Evolutionary conservation across 1,284 basidiomycete species (phyloP), one percentile per base, ranked within the genome.

Genomic region (Prillingera fragicola): DNA sequence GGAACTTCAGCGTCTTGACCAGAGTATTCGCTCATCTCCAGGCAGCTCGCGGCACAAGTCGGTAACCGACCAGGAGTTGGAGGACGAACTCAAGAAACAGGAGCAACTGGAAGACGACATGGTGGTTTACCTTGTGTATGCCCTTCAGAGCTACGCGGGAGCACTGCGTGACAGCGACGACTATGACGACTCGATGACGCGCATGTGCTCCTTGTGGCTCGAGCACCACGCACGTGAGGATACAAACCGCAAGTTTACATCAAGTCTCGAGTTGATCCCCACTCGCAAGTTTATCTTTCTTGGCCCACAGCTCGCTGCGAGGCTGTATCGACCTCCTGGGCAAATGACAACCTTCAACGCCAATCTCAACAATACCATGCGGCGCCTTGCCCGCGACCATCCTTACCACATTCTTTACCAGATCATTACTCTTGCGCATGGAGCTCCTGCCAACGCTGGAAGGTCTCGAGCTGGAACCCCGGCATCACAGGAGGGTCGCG

Each of bases 361-460:
- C 12, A 79, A 76, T 43, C 74, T 97, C 8, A 80, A 82, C 45
- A 66, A 57, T 1, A 71, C 95, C 15, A 74, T 97, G 15, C 48
- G 79, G 2, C 79, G 85, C 9, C 85, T 98, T 77, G 86, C 85
- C 57, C 70, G 71, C 38, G 88, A 97, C 42, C 95, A 98, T 65
- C 92, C 94, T 0, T 97, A 89, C 71, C 95, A 98, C 63, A 84
- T 82, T 54, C 72, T 96, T 6, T 95, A 92, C 67, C 88, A 94
- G 55, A 80, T 98, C 12, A 88, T 84, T 63, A 86, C 86, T 1
- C 67, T 77, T 2, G 67, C 71, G 0, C 43, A 61, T 26, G 47
- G 58, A 9, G 23, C 33, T 5, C 14, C 24, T 12, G n/a, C n/a
- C n/a, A n/a, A n/a, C n/a, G n/a, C n/a, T n/a, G n/a, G n/a, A n/a